Conservation (phyloP, 495 filamentous ascomycete genomes). For the Xylaria telfairii region DNA sequence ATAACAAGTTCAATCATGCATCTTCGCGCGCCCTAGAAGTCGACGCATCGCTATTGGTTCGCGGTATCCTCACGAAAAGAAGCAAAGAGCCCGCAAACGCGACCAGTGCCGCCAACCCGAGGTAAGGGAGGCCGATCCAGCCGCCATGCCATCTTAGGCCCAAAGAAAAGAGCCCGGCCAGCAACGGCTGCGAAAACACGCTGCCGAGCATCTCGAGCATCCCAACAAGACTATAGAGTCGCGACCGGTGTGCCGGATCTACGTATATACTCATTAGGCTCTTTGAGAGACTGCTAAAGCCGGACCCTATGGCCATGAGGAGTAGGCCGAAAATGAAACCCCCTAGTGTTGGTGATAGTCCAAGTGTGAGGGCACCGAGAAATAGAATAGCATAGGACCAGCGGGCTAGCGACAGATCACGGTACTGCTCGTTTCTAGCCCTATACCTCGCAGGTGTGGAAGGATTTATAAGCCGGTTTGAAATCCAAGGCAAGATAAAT, state of each 20-base stretch:
- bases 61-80: conserved; percentile 36
- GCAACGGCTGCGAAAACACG: conserved; percentile 56
- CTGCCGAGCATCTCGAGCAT: conserved; percentile 61
- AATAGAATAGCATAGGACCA: conserved; percentile 53
- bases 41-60: background rate
- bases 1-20: conserved; percentile 6
- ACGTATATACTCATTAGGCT: conserved; percentile 62
- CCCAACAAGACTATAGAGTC: conserved; percentile 63
- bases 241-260: conserved; percentile 59
- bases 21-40: background rate
- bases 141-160: conserved; percentile 33
- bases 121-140: conserved; percentile 46
- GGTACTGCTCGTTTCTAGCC: conserved; percentile 37
- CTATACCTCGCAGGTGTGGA: conserved; percentile 27
- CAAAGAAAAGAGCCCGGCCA: conserved; percentile 38
- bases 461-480: conserved; percentile 24
- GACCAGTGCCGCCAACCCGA: conserved; percentile 33
- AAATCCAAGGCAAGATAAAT: conserved; percentile 36
- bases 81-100: conserved; percentile 27
- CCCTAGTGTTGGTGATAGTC: conserved; percentile 32
- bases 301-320: conserved; percentile 40
- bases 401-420: conserved; percentile 62
- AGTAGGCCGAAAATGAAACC: conserved; percentile 40
- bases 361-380: conserved; percentile 50
- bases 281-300: conserved; percentile 42